Evolutionary conservation across 371 early-diverging fungal species (phyloP).

Genomic region (Nematocida sp.): DNA sequence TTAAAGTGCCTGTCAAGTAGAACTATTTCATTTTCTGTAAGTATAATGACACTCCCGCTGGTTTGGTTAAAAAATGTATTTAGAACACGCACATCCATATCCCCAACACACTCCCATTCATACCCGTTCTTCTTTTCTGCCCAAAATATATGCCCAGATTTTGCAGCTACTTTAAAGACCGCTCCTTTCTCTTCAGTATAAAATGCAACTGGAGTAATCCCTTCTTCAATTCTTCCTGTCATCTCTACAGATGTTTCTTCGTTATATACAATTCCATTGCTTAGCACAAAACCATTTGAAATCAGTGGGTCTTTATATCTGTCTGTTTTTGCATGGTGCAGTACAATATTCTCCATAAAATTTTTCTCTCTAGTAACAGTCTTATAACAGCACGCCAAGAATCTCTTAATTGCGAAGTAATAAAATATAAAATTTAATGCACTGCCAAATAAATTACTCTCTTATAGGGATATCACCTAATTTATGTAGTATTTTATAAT

Average conservation of each 20-base stretch:
- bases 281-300: slow-evolving; percentile 22
- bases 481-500: too few species aligned
- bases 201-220: slow-evolving; percentile 10
- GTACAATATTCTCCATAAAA: slow-evolving; percentile 38
- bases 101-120: slow-evolving; percentile 41
- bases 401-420: too few species aligned
- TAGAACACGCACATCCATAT: slow-evolving; percentile 18
- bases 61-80: slow-evolving; percentile 11
- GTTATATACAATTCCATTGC: not conserved
- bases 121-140: slow-evolving; percentile 3
- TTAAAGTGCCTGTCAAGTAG: slow-evolving; percentile 39
- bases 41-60: slow-evolving; percentile 33
- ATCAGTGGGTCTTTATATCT: not conserved
- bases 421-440: too few species aligned
- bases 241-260: not conserved
- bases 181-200: slow-evolving; percentile 24
- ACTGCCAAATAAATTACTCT: too few species aligned
- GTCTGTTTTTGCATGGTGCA: slow-evolving; percentile 3
- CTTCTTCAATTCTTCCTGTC: not conserved
- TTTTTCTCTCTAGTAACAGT: not conserved
- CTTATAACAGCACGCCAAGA: not conserved
- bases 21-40: slow-evolving; percentile 21
- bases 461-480: too few species aligned
- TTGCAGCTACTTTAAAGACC: slow-evolving; percentile 18
- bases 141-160: slow-evolving; percentile 10